phyloP scores from a whole-genome alignment of 768 basidiomycete genomes.

The Kwoniella sp. region DNA sequence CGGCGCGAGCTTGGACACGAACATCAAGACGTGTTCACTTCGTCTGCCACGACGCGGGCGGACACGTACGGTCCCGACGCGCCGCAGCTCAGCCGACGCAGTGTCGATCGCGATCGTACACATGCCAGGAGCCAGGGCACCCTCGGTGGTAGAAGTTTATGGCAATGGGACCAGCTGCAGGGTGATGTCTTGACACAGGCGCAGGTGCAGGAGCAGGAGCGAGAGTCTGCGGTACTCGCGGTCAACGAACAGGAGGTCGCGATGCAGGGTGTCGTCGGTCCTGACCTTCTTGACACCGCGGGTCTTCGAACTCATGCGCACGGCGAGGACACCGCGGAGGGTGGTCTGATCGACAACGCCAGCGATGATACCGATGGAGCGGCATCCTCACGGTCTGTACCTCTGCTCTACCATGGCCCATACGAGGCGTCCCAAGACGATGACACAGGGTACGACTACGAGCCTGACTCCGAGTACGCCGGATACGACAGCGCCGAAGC shows the following conservation, averaged over 20 bases:
- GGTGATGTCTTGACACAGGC: too few relatives aligned
- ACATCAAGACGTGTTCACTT: constrained; percentile 4
- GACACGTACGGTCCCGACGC: too few relatives aligned
- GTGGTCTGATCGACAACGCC: neutral
- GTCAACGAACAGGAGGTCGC: neutral
- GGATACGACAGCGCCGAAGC: neutral
- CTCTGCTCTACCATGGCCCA: neutral
- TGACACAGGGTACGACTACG: neutral
- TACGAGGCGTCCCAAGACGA: neutral
- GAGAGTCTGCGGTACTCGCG: neutral
- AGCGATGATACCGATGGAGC: neutral
- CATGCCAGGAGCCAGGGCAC: neutral
- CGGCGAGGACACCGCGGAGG: neutral
- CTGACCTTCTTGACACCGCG: neutral
- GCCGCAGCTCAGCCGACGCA: neutral
- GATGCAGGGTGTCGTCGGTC: neutral
- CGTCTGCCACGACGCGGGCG: neutral
- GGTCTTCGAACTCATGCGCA: neutral
- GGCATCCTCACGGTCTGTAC: neutral
- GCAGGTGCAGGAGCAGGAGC: neutral
- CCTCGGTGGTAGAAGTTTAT: neutral
- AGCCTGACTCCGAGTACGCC: constrained; percentile 1
- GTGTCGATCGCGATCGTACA: too few relatives aligned
- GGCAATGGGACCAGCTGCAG: neutral
- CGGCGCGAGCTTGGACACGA: neutral